Evolutionary conservation across 2,329 filamentous ascomycete genomes (phyloP), one percentile per base, ranked within the genome.

Genomic region (Penicillium sp.): DNA sequence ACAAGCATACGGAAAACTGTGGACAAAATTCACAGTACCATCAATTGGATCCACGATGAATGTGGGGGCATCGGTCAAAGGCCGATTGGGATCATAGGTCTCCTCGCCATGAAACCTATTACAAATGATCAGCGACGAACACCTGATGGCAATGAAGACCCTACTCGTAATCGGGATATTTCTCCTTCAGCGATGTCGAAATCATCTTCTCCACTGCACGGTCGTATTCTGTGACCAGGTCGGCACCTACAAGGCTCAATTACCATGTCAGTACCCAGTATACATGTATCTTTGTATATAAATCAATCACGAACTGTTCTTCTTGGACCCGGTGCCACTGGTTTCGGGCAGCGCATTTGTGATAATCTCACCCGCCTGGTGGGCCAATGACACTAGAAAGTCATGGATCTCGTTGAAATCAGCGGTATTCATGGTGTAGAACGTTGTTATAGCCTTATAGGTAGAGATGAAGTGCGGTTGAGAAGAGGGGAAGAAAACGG

Each of bases 1-100:
- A 67, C 78, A 81, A 29, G 85, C 80, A 67, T 83, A 85, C 2
- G 82, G 82, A 67, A 85, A 80, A 23, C 78, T 77, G 69, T 88
- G 85, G n/a, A 87, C 82, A 62, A 88, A 87, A 72, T 88, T 88
- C 26, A 83, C 83, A 3, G 85, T 88, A 50, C 85, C 85, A 69
- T 88, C 85, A 50, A 88, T 87, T 5, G 85, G 85, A 67, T 88
- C 85, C 59, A 84, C 80, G 57, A 87, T 78, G 73, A 88, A 87
- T 3, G 85, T 87, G 3, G 85, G 85, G 1, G 73, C 74, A 25
- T 76, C 57, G 0, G 79, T 82, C 46, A 88, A 75, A n/a, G 68
- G 74, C 63, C 77, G 77, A 29, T 81, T 79, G 1, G 83, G 80
- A 48, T 81, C 75, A 72, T 87, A 87, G 2, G 84, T 87, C 67